Base-by-base conservation (phyloP, 768 basidiomycete species). In the Leucosporidium creatinivorum region DNA sequence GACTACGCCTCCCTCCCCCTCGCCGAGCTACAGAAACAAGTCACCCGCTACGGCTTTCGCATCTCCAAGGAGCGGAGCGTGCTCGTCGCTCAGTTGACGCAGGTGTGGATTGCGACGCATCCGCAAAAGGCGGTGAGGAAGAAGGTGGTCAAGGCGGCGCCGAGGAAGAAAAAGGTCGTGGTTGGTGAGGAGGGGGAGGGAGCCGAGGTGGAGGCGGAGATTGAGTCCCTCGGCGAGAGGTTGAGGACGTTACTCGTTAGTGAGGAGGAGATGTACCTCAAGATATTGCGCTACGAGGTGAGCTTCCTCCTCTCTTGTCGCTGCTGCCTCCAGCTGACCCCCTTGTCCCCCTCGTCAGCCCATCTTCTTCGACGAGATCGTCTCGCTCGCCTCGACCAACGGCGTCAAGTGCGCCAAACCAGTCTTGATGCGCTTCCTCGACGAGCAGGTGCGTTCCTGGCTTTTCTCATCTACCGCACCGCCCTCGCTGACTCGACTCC, bases 231-330 rank as follows among this genome's bases (percentile, higher is more conserved):
- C 19, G 70, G 67, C 2, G 70, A 72, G 51, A 58, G 61, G 54
- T 28, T 72, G 17, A 51, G 67, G 10, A 55, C 57, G 31, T 48
- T 72, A 25, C 64, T 72, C 30, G 23, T 66, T 12, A 63, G 44
- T 12, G 61, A 72, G 39, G 59, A 54, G 23, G 26, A n/a, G 26
- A 48, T 72, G 15, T 72, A 72, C 39, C 23, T 51, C 4, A 59
- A 65, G 56, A 56, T 72, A 28, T 54, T 72, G 62, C 65, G 70
- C 3, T 72, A 72, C 60, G 70, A 72, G 67, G 70, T 69, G 36
- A 39, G 67, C 31, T 25, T 54, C 1, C 30, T 8, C 23, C 0
- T 13, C 6, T 15, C 10, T 7, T 19, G 47, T 50, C 31, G 21
- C 1, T 3, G 0, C 4, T 9, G 10, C 1, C 17, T 6, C 19